These are phyloP conservation scores for Sanghuangporus baumii DNA, from an alignment of 1,284 basidiomycete species.

Conservation along the genomic window DNA sequence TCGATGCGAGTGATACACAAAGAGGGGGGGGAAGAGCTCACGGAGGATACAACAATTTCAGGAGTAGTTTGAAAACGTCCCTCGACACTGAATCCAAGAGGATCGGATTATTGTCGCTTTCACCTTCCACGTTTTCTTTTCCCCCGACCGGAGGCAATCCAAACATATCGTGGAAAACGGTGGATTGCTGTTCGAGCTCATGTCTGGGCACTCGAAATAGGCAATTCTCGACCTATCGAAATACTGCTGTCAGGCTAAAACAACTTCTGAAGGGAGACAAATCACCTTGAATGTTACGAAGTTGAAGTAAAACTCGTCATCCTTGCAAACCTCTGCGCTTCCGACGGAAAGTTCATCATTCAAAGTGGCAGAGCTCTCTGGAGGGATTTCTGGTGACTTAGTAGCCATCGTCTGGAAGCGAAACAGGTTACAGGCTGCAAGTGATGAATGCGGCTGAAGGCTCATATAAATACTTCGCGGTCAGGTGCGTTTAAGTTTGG, in stretches of 20 bases:
- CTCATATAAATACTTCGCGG: not conserved
- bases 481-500: not conserved
- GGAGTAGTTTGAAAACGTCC: not conserved
- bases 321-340: not conserved
- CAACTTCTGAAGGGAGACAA: too few species aligned
- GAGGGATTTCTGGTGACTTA: too few species aligned
- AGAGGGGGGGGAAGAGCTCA: not conserved
- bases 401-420: not conserved
- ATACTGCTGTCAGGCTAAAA: not conserved
- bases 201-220: not conserved
- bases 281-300: not conserved
- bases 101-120: constrained; percentile 3
- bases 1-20: not conserved
- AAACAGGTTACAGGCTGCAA: too few species aligned
- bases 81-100: constrained; percentile 1
- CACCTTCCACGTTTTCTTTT: not conserved
- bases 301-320: not conserved
- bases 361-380: too few species aligned
- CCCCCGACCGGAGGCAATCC: not conserved
- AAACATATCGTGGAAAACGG: constrained; percentile 9
- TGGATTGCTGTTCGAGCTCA: constrained; percentile 1
- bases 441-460: not conserved
- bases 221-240: not conserved
- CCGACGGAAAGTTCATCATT: not conserved
- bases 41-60: constrained; percentile 2